Base-by-base conservation (phyloP, 495 filamentous ascomycete species). In the Margaritispora aquatica region DNA sequence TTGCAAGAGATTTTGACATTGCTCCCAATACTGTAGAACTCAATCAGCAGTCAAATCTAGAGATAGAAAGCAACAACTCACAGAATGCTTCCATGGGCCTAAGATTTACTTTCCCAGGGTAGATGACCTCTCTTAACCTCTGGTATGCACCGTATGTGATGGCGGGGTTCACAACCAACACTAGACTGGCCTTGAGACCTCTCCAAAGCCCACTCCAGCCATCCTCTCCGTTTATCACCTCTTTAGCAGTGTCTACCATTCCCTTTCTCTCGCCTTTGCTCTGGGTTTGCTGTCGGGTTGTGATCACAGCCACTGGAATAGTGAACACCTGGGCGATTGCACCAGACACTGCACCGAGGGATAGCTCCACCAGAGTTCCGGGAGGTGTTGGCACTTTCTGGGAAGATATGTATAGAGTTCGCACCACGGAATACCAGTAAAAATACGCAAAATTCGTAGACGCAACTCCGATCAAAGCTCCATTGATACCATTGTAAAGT, bases 381-480 rank as follows among this genome's bases (percentile, higher is more conserved):
- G 92, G 92, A 20, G 85, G 75, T 27, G 76, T 79, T 1, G 80
- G 68, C n/a, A 77, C 59, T 60, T 80, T 82, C 59, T 80, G 79
- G 29, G 82, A 87, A 27, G 83, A 81, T 69, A 92, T 74, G 70
- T 97, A 97, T 36, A 96, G 74, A 13, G 81, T 83, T 46, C 94
- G 87, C 15, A 97, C 90, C 19, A 91, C 71, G 21, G 90, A 92
- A 73, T 99, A 97, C 94, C 94, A 99, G 77, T 97, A 99, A 69
- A 99, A 99, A 74, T 99, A 99, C 60, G 94, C 94, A 69, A 99
- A 99, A 70, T 99, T 99, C 57, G 92, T 97, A 15, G 92, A 96
- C 8, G 90, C 93, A 15, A 97, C 95, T 46, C 94, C 94, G 19
- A 97, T 73, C 11, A 99, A 78, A 7, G 90, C 83, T 19, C 95